Conservation (phyloP, 2,329 filamentous ascomycete species). For the Penicillium sp. region DNA sequence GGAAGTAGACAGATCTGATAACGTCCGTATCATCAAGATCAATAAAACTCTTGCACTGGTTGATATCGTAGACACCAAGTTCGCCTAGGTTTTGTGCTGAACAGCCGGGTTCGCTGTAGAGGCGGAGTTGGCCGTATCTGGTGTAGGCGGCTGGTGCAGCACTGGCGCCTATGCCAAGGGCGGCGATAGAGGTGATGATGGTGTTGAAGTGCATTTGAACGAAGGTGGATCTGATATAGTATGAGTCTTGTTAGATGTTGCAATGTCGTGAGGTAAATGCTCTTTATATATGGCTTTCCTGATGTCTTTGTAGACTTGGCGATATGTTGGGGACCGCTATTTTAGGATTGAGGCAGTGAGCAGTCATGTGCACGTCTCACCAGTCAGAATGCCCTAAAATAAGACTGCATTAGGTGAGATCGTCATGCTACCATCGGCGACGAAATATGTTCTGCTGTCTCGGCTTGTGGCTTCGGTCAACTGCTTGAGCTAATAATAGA, state of each 20-base stretch:
- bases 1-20: conserved; percentile 14
- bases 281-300: not conserved
- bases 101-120: conserved; percentile 16
- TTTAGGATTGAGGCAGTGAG: not conserved
- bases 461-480: not conserved
- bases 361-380: not conserved
- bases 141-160: conserved; percentile 9
- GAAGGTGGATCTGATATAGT: not conserved
- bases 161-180: conserved; percentile 8
- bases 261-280: not conserved
- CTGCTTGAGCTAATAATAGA: not conserved
- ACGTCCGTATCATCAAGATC: conserved; percentile 3
- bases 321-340: not conserved
- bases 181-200: conserved; percentile 5
- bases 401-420: not conserved
- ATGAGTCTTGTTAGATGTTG: not conserved
- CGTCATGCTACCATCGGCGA: not conserved
- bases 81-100: conserved; percentile 14
- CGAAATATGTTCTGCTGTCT: not conserved
- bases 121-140: conserved; percentile 15
- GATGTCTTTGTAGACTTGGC: not conserved
- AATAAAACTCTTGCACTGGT: conserved; percentile 12
- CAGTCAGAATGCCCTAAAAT: not conserved
- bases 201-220: conserved; percentile 11
- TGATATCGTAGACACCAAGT: conserved; percentile 17